These are phyloP conservation scores for Kurtzmaniella cleridarum DNA, from an alignment of 805 yeast species.

Conservation along the genomic window DNA sequence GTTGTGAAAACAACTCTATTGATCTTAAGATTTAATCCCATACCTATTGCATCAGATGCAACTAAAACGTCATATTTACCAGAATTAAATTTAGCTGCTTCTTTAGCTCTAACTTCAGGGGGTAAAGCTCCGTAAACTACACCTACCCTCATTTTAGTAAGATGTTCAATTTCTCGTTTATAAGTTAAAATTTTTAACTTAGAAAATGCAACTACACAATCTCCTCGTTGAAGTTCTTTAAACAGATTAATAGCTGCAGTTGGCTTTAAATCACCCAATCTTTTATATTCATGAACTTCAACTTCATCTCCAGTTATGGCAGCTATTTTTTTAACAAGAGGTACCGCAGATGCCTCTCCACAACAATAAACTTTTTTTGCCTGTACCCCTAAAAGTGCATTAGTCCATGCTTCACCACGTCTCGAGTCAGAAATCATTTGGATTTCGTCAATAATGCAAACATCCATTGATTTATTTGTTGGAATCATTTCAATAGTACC, in stretches of 20 bases:
- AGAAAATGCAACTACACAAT: slow-evolving; percentile 85
- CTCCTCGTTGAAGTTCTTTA: slow-evolving; percentile 56
- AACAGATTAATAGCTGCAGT: slow-evolving; percentile 23
- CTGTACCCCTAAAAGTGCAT: slow-evolving; percentile 78
- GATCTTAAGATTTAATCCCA: slow-evolving; percentile 90
- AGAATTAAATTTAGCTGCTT: slow-evolving; percentile 73
- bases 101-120: slow-evolving; percentile 85
- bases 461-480: slow-evolving; percentile 61
- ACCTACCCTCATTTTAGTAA: slow-evolving; percentile 66
- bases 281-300: slow-evolving; percentile 60
- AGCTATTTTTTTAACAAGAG: slow-evolving; percentile 54
- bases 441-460: slow-evolving; percentile 90
- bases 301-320: slow-evolving; percentile 75
- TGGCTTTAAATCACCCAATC: slow-evolving; percentile 72
- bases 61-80: slow-evolving; percentile 79
- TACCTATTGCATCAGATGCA: slow-evolving; percentile 96
- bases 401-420: slow-evolving; percentile 94
- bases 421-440: slow-evolving; percentile 82
- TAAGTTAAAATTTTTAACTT: slow-evolving; percentile 64
- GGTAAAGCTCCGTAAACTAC: slow-evolving; percentile 95
- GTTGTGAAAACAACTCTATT: slow-evolving; percentile 73
- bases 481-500: slow-evolving; percentile 95
- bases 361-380: slow-evolving; percentile 88
- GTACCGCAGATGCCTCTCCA: slow-evolving; percentile 87
- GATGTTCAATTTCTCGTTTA: slow-evolving; percentile 63